A percentile compares a stretch with the other conserved stretches of the same genome.
phyloP scores from a whole-genome alignment of 768 basidiomycete genomes.

The Pisolithus microcarpus region DNA sequence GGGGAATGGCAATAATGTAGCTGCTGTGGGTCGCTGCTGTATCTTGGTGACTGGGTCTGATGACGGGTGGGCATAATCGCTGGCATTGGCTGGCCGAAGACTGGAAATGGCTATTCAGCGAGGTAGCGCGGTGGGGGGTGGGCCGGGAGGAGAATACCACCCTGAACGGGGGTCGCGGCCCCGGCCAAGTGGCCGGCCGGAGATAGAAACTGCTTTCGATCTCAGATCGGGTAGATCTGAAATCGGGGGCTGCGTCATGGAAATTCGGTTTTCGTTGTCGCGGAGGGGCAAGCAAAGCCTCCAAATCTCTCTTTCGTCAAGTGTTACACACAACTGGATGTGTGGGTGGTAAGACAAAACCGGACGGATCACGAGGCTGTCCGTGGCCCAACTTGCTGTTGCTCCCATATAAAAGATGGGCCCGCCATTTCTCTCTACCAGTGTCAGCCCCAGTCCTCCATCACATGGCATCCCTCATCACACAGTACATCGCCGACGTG shows the following conservation, averaged over 20 bases:
- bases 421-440: not conserved
- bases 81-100: too few relatives aligned
- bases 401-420: not conserved
- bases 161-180: not conserved
- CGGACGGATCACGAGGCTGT: slow-evolving; percentile 9
- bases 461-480: slow-evolving; percentile 32
- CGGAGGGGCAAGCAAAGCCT: not conserved
- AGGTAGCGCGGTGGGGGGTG: too few relatives aligned
- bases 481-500: slow-evolving; percentile 51
- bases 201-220: not conserved
- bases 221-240: not conserved
- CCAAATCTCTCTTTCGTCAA: not conserved
- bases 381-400: not conserved
- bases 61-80: too few relatives aligned
- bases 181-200: not conserved
- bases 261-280: not conserved
- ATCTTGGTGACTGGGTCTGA: too few relatives aligned
- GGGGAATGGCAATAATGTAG: too few relatives aligned
- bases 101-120: too few relatives aligned
- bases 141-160: too few relatives aligned
- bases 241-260: not conserved
- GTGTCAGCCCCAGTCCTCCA: not conserved
- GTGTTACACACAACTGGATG: not conserved
- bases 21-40: too few relatives aligned
- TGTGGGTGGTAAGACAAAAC: not conserved